These are phyloP conservation scores for Phialophora tarda DNA, from an alignment of 2,329 filamentous ascomycete species.

Conservation along the genomic window DNA sequence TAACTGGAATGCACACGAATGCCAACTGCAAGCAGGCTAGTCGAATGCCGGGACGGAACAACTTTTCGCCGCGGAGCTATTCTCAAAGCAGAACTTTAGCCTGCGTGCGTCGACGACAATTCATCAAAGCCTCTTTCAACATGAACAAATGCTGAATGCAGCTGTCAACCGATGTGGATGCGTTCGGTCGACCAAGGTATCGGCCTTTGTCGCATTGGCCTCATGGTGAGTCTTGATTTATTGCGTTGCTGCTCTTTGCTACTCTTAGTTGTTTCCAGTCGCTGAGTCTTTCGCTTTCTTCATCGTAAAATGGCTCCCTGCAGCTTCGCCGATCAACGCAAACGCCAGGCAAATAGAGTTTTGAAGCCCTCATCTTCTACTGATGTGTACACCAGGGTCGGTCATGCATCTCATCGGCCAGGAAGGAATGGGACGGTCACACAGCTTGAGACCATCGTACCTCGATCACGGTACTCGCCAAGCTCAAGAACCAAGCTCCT, in stretches of 20 bases:
- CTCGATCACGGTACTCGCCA: conserved; percentile 1
- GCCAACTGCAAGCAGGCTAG: neutral
- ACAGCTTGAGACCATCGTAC: conserved; percentile 1
- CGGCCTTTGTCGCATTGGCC: conserved; percentile 15
- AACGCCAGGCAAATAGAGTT: neutral
- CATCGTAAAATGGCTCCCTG: conserved; percentile 22
- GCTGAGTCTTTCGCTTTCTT: neutral
- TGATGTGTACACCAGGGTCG: neutral
- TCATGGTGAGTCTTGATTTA: conserved; percentile 28
- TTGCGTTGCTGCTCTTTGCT: conserved; percentile 10
- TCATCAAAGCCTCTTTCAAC: conserved; percentile 10
- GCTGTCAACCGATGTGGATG: conserved; percentile 9
- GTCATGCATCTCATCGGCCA: neutral
- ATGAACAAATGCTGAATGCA: conserved; percentile 19
- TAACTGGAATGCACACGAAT: neutral
- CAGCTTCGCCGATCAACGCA: neutral
- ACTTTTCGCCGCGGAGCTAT: neutral
- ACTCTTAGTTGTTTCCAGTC: conserved; percentile 4
- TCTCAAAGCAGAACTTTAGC: conserved; percentile 11
- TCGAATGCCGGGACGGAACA: conserved; percentile 3
- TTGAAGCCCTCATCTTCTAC: neutral
- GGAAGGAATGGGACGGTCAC: conserved; percentile 1
- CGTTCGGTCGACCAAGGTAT: conserved; percentile 3
- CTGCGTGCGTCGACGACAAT: conserved; percentile 11
- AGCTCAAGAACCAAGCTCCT: conserved; percentile 7